Percentiles rank a stretch among this genome's conserved stretches.
Evolutionary conservation across 129 eudicot genomes (phyloP).

Genomic region (Dittrichia graveolens): DNA sequence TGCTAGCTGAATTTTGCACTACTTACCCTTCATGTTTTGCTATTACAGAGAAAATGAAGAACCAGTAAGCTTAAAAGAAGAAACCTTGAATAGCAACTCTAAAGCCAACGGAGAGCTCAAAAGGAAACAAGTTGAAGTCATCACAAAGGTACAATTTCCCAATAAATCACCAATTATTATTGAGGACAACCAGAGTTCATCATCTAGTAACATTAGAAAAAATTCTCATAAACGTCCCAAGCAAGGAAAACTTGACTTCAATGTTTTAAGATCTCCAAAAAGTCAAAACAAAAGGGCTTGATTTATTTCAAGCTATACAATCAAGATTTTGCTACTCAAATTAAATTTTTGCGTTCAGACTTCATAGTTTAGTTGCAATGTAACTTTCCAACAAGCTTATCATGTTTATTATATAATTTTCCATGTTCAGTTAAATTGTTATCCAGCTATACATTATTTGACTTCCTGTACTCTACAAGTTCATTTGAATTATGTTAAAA

Average conservation of each 20-base stretch:
- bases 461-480: conserved; percentile 7
- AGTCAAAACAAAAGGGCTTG: conserved; percentile 44
- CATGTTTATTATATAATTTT: conserved; percentile 26
- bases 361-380: conserved; percentile 29
- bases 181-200: conserved; percentile 46
- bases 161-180: conserved; percentile 38
- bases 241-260: conserved; percentile 68
- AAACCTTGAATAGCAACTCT: conserved; percentile 20
- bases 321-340: conserved; percentile 4
- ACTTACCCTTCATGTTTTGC: background rate
- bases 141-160: conserved; percentile 35
- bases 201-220: conserved; percentile 39
- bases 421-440: conserved; percentile 1
- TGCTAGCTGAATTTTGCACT: background rate
- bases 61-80: conserved; percentile 8
- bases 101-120: conserved; percentile 55
- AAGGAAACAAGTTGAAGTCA: conserved; percentile 61
- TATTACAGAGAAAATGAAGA: conserved; percentile 55
- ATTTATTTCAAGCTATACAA: conserved; percentile 27
- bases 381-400: conserved; percentile 20
- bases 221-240: conserved; percentile 51
- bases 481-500: conserved; percentile 1
- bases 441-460: conserved; percentile 20
- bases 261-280: conserved; percentile 67
- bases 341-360: background rate